These are phyloP conservation scores for Phialemonium atrogriseum DNA, from an alignment of 2,329 filamentous ascomycete species.

Conservation along the genomic window DNA sequence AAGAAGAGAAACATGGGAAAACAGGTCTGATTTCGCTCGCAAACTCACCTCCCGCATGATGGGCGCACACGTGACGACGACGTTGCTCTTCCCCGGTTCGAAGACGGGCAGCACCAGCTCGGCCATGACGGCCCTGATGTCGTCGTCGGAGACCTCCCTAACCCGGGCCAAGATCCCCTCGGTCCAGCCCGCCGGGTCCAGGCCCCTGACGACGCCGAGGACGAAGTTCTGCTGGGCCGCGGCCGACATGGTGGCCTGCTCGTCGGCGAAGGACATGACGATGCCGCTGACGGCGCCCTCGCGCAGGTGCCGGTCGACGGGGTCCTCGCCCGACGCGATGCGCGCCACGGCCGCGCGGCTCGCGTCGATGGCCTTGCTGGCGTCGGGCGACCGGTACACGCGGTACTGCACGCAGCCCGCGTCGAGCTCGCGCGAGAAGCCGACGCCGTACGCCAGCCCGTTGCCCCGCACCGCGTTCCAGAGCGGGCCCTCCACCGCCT, in stretches of 20 bases:
- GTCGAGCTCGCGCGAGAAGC: conserved; percentile 70
- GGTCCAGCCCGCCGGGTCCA: conserved; percentile 66
- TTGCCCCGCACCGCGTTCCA: conserved; percentile 92
- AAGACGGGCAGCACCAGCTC: conserved; percentile 76
- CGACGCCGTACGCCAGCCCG: conserved; percentile 83
- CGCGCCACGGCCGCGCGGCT: conserved; percentile 66
- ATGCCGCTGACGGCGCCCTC: conserved; percentile 88
- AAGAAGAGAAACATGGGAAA: too few species aligned
- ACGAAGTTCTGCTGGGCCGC: conserved; percentile 81
- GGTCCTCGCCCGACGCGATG: conserved; percentile 61
- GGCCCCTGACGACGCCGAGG: conserved; percentile 66
- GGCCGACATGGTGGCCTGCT: conserved; percentile 75
- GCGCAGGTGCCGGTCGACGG: conserved; percentile 73
- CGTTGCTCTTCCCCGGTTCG: conserved; percentile 67
- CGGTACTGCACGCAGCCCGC: conserved; percentile 74
- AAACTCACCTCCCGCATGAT: conserved; percentile 77
- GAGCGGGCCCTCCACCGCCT: conserved; percentile 86
- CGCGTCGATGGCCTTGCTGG: conserved; percentile 75
- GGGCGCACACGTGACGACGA: conserved; percentile 81
- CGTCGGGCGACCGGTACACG: conserved; percentile 85
- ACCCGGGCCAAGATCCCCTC: conserved; percentile 70
- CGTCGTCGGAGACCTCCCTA: conserved; percentile 63
- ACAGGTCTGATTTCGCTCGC: too few species aligned
- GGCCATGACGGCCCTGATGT: conserved; percentile 67
- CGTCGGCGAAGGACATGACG: conserved; percentile 77